Conservation (phyloP, 148 eudicot species). For the Rhododendron ovatum region DNA sequence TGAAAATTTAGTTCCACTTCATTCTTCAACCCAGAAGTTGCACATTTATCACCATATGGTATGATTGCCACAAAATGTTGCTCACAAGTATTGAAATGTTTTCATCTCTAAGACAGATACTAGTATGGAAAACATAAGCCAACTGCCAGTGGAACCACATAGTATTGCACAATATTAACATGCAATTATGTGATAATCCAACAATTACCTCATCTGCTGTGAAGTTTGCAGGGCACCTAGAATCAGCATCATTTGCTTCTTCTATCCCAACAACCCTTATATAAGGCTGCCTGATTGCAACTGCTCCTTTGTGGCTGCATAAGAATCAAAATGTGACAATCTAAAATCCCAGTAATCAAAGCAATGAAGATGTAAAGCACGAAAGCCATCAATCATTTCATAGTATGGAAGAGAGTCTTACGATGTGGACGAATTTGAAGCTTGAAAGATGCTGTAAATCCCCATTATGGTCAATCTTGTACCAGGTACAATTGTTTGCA, state of each 20-base stretch:
- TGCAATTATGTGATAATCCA: neutral
- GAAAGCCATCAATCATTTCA: neutral
- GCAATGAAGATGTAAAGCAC: neutral
- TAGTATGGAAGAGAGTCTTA: constrained; percentile 21
- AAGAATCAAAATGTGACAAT: constrained; percentile 10
- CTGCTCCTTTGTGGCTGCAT: constrained; percentile 93
- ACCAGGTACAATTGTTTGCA: constrained; percentile 98
- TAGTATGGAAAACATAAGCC: neutral
- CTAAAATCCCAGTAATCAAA: neutral
- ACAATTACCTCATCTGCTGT: constrained; percentile 72
- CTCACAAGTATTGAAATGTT: neutral
- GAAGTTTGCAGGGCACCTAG: constrained; percentile 78
- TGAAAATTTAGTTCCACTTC: neutral
- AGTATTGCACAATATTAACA: neutral
- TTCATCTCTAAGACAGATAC: neutral
- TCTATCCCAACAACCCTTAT: constrained; percentile 94
- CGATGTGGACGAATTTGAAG: constrained; percentile 73
- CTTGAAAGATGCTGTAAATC: constrained; percentile 91
- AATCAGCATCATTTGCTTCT: constrained; percentile 74
- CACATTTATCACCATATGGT: neutral
- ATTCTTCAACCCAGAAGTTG: neutral
- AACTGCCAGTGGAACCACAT: neutral
- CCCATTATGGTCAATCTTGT: constrained; percentile 94
- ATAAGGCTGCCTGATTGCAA: constrained; percentile 96
- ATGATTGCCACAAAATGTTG: neutral